Percentiles rank a stretch among this genome's conserved stretches.
phyloP scores from a whole-genome alignment of 306 rosid species.

The Corylus heterophylla region DNA sequence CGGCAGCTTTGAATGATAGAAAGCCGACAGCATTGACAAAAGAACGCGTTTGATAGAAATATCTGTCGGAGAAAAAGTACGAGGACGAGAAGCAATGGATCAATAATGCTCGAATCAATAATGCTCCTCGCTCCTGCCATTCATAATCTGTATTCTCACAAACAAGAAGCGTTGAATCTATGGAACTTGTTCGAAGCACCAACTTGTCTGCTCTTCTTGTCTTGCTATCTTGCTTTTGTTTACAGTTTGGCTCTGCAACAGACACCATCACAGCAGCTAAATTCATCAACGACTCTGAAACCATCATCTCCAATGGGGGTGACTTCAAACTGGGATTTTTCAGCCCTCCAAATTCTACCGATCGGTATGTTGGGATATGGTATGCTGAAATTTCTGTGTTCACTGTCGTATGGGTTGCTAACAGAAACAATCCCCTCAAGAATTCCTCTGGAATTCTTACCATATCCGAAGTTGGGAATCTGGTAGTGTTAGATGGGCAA shows the following conservation, averaged over 20 bases:
- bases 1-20: too few species aligned
- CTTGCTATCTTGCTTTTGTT: constrained; percentile 5
- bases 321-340: constrained; percentile 48
- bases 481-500: constrained; percentile 9
- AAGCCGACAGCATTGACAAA: too few species aligned
- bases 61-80: neutral
- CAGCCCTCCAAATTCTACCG: constrained; percentile 22
- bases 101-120: too few species aligned
- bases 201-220: constrained; percentile 1
- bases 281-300: constrained; percentile 23
- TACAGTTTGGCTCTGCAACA: constrained; percentile 6
- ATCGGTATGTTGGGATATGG: constrained; percentile 48
- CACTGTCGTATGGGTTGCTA: constrained; percentile 44
- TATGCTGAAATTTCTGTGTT: constrained; percentile 1
- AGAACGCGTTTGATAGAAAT: too few species aligned
- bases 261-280: constrained; percentile 21
- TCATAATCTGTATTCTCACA: neutral
- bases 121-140: too few species aligned
- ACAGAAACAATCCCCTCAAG: constrained; percentile 30
- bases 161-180: constrained; percentile 3
- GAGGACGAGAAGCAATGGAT: neutral
- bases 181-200: constrained; percentile 24
- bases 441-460: constrained; percentile 29
- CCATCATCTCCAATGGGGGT: neutral
- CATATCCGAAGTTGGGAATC: constrained; percentile 20